Base-by-base conservation (phyloP, 192 early-diverging fungal genomes). In the Podila verticillata region DNA sequence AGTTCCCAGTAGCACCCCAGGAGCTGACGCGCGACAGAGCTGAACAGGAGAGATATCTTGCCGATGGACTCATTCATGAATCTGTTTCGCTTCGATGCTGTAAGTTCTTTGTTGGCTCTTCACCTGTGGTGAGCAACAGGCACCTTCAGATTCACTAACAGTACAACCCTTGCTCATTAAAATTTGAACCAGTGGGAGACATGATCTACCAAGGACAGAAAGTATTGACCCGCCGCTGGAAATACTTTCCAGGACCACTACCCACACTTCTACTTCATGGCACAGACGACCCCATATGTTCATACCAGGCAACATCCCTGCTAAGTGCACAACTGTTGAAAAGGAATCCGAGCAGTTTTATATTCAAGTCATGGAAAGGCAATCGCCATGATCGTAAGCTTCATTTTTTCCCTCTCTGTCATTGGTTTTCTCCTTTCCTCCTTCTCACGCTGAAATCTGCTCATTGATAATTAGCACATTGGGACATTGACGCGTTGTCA, bases 201-300 rank as follows among this genome's bases (percentile, higher is more conserved):
- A 80, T 80, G 75, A 72, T 80, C 39, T 80, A 80, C 13, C 75
- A 80, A 10, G 75, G 75, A 12, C 60, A 80, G 39, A 80, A 80
- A 34, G 30, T 68, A 2, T 57, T 80, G 65, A 80, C 13, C 2
- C 70, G 71, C 32, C 57, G 75, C 9, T 80, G 75, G 75, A 80
- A 72, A 63, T 51, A 80, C 24, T 72, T 80, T 32, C 75, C 75
- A 19, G 20, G 24, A 2, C 65, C 58, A 29, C 31, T 80, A 0
- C 75, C 75, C 8, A 68, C 32, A 7, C 30, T 80, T n/a, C 51
- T 80, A 13, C 51, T 80, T 0, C 75, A 80, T 39, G 75, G 75
- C 20, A 72, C 69, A 7, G 65, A 71, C 2, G 75, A 80, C 31
- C 75, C 75, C 0, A 72, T 80, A 20, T 80, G 69, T 26, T 66